phyloP scores from a whole-genome alignment of 2,329 filamentous ascomycete genomes.

The Xylaria sp. region DNA sequence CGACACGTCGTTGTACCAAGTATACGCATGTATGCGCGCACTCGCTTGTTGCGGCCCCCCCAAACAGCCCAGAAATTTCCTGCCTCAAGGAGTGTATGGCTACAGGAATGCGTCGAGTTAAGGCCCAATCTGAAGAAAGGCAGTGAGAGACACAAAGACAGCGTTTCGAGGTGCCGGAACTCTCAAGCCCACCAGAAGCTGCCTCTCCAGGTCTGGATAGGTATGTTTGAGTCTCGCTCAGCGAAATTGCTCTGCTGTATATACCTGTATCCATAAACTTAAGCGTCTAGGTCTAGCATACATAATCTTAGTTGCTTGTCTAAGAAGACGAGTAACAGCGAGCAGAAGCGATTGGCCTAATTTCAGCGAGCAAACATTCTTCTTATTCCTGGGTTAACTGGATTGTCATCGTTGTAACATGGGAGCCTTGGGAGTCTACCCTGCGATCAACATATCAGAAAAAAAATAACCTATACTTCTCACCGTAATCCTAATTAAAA shows the following conservation, averaged over 20 bases:
- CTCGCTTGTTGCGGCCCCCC: conserved; percentile 35
- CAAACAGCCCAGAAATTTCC: conserved; percentile 33
- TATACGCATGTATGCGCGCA: conserved; percentile 16
- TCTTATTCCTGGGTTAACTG: conserved; percentile 3
- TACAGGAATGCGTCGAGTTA: conserved; percentile 35
- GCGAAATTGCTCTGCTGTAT: conserved; percentile 27
- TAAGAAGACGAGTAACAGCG: conserved; percentile 1
- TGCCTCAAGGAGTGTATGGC: conserved; percentile 19
- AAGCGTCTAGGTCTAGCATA: conserved; percentile 10
- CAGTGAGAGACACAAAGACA: conserved; percentile 33
- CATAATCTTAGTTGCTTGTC: conserved; percentile 17
- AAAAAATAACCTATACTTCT: conserved; percentile 21
- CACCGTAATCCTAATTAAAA: conserved; percentile 30
- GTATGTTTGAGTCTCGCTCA: conserved; percentile 27
- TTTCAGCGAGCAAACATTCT: conserved; percentile 16
- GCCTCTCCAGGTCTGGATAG: conserved; percentile 21
- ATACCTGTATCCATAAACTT: conserved; percentile 12
- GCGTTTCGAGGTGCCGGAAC: conserved; percentile 28
- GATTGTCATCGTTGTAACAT: conserved; percentile 24
- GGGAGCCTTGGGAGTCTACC: conserved; percentile 34
- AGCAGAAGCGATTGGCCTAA: conserved; percentile 14
- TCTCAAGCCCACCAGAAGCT: conserved; percentile 20
- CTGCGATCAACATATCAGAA: conserved; percentile 31
- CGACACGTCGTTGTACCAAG: conserved; percentile 11
- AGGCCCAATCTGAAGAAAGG: conserved; percentile 33